Evolutionary conservation across 2,329 filamentous ascomycete genomes (phyloP), one percentile per base, ranked within the genome.

Genomic region (Arthrobotrys iridis): DNA sequence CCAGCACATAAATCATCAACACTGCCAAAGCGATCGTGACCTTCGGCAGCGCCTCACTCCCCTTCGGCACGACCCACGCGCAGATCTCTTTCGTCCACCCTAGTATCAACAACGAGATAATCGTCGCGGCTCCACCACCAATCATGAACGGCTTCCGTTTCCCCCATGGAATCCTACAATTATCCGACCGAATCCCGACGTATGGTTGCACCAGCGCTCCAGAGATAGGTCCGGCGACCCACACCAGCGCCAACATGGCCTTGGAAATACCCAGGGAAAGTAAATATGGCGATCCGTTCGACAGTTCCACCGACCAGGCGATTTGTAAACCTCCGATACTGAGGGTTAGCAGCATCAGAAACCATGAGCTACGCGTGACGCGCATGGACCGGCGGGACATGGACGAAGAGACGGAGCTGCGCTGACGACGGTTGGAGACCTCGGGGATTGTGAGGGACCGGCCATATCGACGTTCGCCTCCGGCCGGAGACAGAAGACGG

Each of bases 301-400:
- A 96, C 43, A 97, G 86, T 82, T 98, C 94, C 43, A 97, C 93
- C 0, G 93, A 93, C 94, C 94, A 98, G 26, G 94, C 93, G 78
- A 98, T 91, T 83, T 98, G 94, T 77, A 98, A 85, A 22, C 88
- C 94, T 74, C 92, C 92, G 78, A 97, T 91, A 80, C 91, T 89
- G 76, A 97, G 85, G 4, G 94, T 97, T 82, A 98, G 84, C 77
- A 97, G 84, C 78, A 96, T 87, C 79, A 98, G 85, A 82, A 96
- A 96, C 89, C 90, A 93, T 48, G 89, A 84, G 82, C 91, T 93
- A 85, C 93, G 96, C 22, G 90, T 90, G 18, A 75, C 41, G 15
- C 71, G 41, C 71, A 75, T 75, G 8, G 71, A 75, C 57, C 71
- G 57, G 24, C 71, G 59, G 37, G 71, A 75, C 48, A 75, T 75